Base-by-base conservation (phyloP, 306 rosid species). In the Ochetophila trinervis region DNA sequence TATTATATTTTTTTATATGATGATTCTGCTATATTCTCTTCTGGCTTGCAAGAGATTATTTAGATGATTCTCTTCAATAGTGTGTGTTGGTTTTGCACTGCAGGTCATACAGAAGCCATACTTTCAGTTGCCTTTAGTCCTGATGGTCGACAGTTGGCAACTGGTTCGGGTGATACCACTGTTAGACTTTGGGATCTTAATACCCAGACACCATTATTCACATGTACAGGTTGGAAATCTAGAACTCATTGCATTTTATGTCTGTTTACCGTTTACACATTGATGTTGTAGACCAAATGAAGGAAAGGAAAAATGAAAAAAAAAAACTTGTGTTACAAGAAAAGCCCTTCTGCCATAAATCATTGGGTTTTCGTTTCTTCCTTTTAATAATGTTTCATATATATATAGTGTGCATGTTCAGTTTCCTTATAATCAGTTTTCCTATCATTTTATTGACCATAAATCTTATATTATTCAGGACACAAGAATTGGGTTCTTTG, bases 111-210 rank as follows among this genome's bases (percentile, higher is more conserved):
- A 2, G 99, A 93, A 83, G 88, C 97, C 42, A 91, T 93, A 60
- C 78, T 87, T 63, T 66, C 84, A 19, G 96, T 93, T 81, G 83
- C 99, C 54, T 93, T 93, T 67, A 90, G 97, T 76, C 97, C 99
- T 67, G 97, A 93, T 78, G 91, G 99, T 60, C 79, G 70, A 37
- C 95, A 84, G 53, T 74, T 93, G 80, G 99, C 97, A 4, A 93
- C 97, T 81, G 99, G 97, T 78, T 93, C 99, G 22, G 97, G 99
- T 50, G 97, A 93, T 79, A 79, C 96, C 36, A 84, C 96, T 44
- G 96, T 93, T 78, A 82, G 94, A 45, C 76, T 93, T 59, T 93
- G 99, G 97, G 99, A 93, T 77, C 82, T 93, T 51, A 72, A 51
- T 73, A 93, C 99, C 37, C 99, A 93, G 76, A 90, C 96, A 18